Percentiles rank a stretch among this genome's conserved stretches.
Evolutionary conservation across 257 asterid species (phyloP).

Genomic region (Nicotiana noctiflora): DNA sequence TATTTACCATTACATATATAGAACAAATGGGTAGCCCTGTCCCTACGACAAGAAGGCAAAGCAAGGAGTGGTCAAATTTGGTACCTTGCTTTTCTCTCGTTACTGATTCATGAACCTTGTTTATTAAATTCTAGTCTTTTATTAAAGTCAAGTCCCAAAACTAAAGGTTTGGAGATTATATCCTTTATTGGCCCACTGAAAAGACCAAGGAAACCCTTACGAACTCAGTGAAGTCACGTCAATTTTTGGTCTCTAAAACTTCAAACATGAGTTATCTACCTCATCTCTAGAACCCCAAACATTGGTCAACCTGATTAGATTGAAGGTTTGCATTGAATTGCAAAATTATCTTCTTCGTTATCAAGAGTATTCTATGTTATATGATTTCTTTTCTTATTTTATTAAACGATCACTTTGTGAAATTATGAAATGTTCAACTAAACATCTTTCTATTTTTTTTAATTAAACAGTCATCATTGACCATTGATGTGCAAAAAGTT

Average conservation of each 20-base stretch:
- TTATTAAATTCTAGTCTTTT: neutral
- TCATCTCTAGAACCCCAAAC: neutral
- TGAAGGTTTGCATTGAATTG: neutral
- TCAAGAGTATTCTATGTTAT: neutral
- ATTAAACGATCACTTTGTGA: too few species aligned
- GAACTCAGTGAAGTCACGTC: conserved; percentile 6
- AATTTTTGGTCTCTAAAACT: neutral
- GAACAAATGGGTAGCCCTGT: neutral
- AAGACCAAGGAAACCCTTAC: neutral
- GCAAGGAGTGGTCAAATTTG: neutral
- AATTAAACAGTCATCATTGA: too few species aligned
- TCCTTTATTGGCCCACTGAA: neutral
- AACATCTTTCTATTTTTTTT: too few species aligned
- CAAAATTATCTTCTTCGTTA: neutral
- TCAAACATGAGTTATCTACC: neutral
- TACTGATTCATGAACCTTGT: neutral
- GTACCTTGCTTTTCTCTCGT: neutral
- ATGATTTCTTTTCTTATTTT: too few species aligned
- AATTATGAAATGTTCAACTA: too few species aligned
- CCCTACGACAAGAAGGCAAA: neutral
- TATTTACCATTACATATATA: neutral
- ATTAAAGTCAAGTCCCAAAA: neutral
- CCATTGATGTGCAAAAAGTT: too few species aligned
- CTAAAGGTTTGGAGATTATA: neutral
- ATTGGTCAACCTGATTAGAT: neutral